Conservation (phyloP, 768 basidiomycete genomes). For the Kwoniella pini region DNA sequence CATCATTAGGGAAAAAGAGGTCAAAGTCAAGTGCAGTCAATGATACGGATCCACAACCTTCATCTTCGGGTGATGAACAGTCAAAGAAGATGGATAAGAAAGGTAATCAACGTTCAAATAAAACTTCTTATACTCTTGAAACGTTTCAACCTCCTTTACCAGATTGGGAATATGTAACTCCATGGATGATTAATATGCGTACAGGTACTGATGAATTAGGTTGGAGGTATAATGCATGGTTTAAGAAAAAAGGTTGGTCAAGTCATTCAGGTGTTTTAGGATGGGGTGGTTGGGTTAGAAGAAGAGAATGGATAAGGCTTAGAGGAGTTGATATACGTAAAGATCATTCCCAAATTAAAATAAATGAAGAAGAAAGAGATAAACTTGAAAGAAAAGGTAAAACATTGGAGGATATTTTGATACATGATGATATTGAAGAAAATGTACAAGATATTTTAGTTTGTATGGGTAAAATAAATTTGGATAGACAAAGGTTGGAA, state of each 20-base stretch:
- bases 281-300: conserved; percentile 47
- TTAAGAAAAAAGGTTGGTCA: conserved; percentile 41
- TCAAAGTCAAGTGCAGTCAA: background rate
- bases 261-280: conserved; percentile 38
- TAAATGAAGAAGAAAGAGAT: conserved; percentile 3
- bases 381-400: conserved; percentile 1
- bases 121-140: conserved; percentile 43
- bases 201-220: conserved; percentile 45
- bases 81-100: too few relatives aligned
- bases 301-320: conserved; percentile 48
- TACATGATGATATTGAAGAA: conserved; percentile 9
- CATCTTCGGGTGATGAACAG: too few relatives aligned
- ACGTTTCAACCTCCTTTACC: conserved; percentile 45
- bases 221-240: conserved; percentile 51
- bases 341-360: background rate
- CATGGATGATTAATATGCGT: conserved; percentile 52
- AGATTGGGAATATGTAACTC: conserved; percentile 43
- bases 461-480: conserved; percentile 19
- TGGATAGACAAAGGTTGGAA: conserved; percentile 43
- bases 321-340: conserved; percentile 10
- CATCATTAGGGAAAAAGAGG: conserved; percentile 18
- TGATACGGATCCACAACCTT: too few relatives aligned
- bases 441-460: conserved; percentile 17
- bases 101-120: conserved; percentile 19
- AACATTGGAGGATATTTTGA: conserved; percentile 2